phyloP scores from a whole-genome alignment of 805 yeast species.

The Sugiyamaella chiloensis region DNA sequence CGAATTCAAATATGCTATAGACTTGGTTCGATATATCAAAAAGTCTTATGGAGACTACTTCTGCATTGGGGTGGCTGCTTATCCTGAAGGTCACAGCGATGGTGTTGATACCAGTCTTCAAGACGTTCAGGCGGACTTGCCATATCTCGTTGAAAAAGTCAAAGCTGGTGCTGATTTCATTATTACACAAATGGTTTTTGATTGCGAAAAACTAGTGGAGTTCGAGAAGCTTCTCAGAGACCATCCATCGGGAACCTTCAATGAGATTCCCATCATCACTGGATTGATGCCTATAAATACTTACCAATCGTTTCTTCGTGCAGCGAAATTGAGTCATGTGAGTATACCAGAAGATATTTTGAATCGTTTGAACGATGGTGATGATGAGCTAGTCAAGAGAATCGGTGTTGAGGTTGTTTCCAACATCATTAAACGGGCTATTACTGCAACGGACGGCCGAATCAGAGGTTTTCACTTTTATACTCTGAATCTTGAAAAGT shows the following conservation, averaged over 20 bases:
- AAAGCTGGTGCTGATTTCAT: constrained; percentile 94
- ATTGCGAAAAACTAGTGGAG: constrained; percentile 66
- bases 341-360: constrained; percentile 61
- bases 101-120: constrained; percentile 75
- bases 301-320: constrained; percentile 75
- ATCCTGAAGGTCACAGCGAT: constrained; percentile 96
- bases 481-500: constrained; percentile 86
- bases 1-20: constrained; percentile 76
- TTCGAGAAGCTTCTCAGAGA: constrained; percentile 49
- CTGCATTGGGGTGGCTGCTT: constrained; percentile 95
- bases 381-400: constrained; percentile 75
- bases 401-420: constrained; percentile 75
- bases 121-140: constrained; percentile 65
- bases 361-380: constrained; percentile 56
- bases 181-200: constrained; percentile 88
- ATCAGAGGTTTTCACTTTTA: constrained; percentile 89
- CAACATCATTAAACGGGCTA: constrained; percentile 49
- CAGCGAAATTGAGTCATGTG: constrained; percentile 86
- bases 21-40: constrained; percentile 78
- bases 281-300: constrained; percentile 93
- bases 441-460: constrained; percentile 48
- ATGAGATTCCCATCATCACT: constrained; percentile 63
- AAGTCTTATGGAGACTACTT: constrained; percentile 71
- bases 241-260: constrained; percentile 36
- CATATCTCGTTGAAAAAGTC: constrained; percentile 76